A percentile compares a stretch with the other conserved stretches of the same genome.
Evolutionary conservation across 169 alveolate species (phyloP).

Genomic region (Pseudocohnilembus persalinus): DNA sequence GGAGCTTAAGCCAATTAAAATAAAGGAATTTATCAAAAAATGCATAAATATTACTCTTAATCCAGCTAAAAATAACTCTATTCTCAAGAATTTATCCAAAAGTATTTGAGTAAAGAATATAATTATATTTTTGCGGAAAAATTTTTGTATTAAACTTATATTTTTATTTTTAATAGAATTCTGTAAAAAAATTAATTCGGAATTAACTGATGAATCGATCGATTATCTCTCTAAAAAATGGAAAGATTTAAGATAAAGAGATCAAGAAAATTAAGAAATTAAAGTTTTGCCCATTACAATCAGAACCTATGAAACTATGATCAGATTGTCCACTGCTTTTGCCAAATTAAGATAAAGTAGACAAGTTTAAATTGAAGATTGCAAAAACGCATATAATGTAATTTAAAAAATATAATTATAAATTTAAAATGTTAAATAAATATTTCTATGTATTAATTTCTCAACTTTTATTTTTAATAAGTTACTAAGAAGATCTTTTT

Average conservation of each 20-base stretch:
- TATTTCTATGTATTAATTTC: no score
- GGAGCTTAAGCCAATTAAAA: conserved; percentile 50
- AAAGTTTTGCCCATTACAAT: conserved; percentile 77
- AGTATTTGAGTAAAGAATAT: conserved; percentile 74
- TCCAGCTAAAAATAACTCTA: conserved; percentile 50
- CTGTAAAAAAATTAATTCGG: conserved; percentile 39
- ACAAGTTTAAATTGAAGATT: conserved; percentile 1
- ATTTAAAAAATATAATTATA: no score
- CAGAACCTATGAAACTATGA: conserved; percentile 85
- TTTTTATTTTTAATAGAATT: no score
- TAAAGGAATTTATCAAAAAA: conserved; percentile 46
- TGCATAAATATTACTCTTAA: conserved; percentile 31
- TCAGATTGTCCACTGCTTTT: conserved; percentile 81
- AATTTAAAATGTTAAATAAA: background rate
- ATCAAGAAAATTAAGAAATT: conserved; percentile 52
- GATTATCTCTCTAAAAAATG: conserved; percentile 68
- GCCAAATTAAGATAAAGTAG: conserved; percentile 72
- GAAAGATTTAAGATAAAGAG: conserved; percentile 68
- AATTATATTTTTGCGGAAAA: background rate
- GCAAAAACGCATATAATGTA: background rate
- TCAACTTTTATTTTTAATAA: no score
- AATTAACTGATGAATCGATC: conserved; percentile 54
- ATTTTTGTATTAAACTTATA: no score
- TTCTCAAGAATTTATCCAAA: conserved; percentile 73
- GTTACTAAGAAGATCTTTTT: background rate